Base-by-base conservation (phyloP, 78 protist genomes). In the Chrysochromulina parva region DNA sequence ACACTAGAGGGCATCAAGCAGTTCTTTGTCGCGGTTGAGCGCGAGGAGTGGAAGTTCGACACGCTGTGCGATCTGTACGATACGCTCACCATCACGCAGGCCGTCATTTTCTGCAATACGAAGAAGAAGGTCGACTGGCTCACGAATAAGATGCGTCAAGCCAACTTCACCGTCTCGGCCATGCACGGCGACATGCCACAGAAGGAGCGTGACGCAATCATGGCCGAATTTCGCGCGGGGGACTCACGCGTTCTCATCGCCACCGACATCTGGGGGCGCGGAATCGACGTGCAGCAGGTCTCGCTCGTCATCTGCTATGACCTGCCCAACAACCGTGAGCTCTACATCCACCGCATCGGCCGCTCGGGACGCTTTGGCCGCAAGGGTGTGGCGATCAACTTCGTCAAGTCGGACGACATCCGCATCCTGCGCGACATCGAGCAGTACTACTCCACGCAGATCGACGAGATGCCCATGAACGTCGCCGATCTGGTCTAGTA, bases 21-120 rank as follows among this genome's bases (percentile, higher is more conserved):
- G 24, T 98, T 96, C 94, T 99, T 96, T 93, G 98, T 98, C 16
- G 95, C 98, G 1, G 99, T 97, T 3, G 99, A 98, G 92, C 96
- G 95, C 81, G 99, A 99, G 73, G 99, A 97, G 85, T 99, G 99
- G 99, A 99, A 99, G 94, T 98, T 98, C 88, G 99, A 98, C 84
- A 98, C 99, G 48, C 97, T 99, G n/a, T 97, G 99, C 92, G 99
- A 98, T 74, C 95, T 99, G 47, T 98, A 98, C 85, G 99, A 99
- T 71, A 93, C 99, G 28, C 96, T 99, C 50, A 97, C 98, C 26
- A 98, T 99, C 93, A 97, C 99, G 2, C 99, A 98, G 90, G 98
- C 98, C 9, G 97, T 98, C 88, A 97, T 98, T 73, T 98, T 98
- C 94, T 96, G 98, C 95, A 98, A 98, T 97, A 98, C 97, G 2